phyloP scores from a whole-genome alignment of 2,329 filamentous ascomycete species.

The Daldinia sp. region DNA sequence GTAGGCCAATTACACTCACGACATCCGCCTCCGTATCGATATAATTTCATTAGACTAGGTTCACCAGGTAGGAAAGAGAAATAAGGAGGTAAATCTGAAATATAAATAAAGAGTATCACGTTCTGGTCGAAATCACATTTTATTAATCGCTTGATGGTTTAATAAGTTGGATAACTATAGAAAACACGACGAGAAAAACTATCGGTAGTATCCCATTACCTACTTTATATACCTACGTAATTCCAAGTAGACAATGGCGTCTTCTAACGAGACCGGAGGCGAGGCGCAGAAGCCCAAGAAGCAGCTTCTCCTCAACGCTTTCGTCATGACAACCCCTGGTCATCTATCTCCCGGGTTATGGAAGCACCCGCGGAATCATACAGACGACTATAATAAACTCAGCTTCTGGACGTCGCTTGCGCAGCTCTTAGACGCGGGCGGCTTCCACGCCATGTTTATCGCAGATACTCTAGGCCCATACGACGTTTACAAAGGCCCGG shows the following conservation, averaged over 20 bases:
- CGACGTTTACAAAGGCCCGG: conserved; percentile 63
- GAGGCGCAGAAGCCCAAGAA: conserved; percentile 50
- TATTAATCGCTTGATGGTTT: too few species aligned
- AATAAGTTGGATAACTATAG: too few species aligned
- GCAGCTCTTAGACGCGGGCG: conserved; percentile 66
- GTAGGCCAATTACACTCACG: conserved; percentile 13
- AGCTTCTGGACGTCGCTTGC: conserved; percentile 71
- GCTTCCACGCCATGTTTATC: conserved; percentile 70
- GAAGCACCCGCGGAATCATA: conserved; percentile 69
- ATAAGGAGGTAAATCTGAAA: neutral
- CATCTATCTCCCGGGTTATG: conserved; percentile 71
- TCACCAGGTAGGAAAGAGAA: neutral
- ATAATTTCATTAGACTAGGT: neutral
- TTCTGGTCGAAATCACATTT: neutral
- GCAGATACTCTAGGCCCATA: conserved; percentile 71
- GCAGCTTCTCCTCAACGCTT: conserved; percentile 68
- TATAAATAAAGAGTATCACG: neutral
- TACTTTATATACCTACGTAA: neutral
- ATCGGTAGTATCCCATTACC: neutral
- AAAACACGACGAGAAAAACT: neutral
- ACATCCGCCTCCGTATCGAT: conserved; percentile 6
- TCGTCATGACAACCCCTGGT: conserved; percentile 70
- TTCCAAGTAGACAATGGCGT: conserved; percentile 20
- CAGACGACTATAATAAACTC: conserved; percentile 65
- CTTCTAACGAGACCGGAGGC: conserved; percentile 11